Evolutionary conservation across 371 early-diverging fungal genomes (phyloP).

Genomic region (Chytridiales sp.): DNA sequence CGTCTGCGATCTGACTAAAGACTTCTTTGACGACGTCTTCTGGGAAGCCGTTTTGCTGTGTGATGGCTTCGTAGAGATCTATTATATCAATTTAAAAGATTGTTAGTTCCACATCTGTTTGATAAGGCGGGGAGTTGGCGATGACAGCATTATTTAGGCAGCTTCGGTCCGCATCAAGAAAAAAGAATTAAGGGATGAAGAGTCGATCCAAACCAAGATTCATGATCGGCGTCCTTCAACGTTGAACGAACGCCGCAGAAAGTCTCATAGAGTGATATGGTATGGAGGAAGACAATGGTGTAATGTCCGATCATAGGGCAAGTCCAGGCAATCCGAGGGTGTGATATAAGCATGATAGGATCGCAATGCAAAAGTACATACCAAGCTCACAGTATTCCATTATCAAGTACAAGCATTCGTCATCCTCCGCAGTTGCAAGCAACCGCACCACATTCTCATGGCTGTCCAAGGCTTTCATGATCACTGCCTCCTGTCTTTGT

Average conservation of each 20-base stretch:
- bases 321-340: too few species aligned
- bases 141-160: too few species aligned
- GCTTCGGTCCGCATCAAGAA: too few species aligned
- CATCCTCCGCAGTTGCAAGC: conserved; percentile 68
- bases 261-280: not conserved
- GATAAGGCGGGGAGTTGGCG: too few species aligned
- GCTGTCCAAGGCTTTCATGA: conserved; percentile 24
- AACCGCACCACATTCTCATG: conserved; percentile 68
- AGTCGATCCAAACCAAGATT: too few species aligned
- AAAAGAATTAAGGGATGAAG: not conserved
- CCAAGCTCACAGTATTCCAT: conserved; percentile 64
- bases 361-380: conserved; percentile 64
- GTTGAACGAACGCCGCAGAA: too few species aligned
- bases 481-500: conserved; percentile 30
- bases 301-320: too few species aligned
- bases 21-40: conserved; percentile 65
- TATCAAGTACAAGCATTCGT: conserved; percentile 68
- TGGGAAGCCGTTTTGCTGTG: conserved; percentile 54
- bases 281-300: not conserved
- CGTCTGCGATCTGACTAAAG: conserved; percentile 80
- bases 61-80: conserved; percentile 78
- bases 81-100: conserved; percentile 26
- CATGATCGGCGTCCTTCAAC: too few species aligned
- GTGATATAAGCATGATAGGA: not conserved
- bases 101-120: not conserved